These are phyloP conservation scores for Aspergillus hortae DNA, from an alignment of 2,329 filamentous ascomycete species.

Conservation along the genomic window DNA sequence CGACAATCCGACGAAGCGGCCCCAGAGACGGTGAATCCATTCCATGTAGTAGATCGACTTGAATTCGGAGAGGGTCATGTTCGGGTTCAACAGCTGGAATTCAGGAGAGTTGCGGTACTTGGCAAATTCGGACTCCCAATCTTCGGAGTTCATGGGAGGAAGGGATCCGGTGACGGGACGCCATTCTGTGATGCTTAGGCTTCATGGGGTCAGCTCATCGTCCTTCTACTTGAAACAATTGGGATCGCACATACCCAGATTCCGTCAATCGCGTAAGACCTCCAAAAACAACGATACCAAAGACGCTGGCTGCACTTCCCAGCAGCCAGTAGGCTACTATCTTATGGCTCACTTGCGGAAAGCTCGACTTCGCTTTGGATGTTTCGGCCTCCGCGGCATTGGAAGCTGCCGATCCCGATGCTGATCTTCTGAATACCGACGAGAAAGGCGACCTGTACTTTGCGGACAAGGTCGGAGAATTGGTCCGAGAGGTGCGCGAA, in stretches of 20 bases:
- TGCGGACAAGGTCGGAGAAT: conserved; percentile 20
- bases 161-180: conserved; percentile 89
- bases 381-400: conserved; percentile 20
- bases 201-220: conserved; percentile 34
- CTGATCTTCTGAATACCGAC: conserved; percentile 19
- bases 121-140: conserved; percentile 90
- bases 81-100: conserved; percentile 84
- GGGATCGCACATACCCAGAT: conserved; percentile 63
- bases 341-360: conserved; percentile 66
- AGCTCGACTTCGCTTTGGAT: conserved; percentile 36
- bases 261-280: conserved; percentile 91
- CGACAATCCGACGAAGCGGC: conserved; percentile 81
- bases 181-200: conserved; percentile 98
- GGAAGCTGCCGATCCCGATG: conserved; percentile 18
- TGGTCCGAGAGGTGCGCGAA: conserved; percentile 20
- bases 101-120: conserved; percentile 93
- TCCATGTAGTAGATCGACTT: conserved; percentile 99
- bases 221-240: background rate
- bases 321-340: conserved; percentile 88
- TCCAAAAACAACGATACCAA: conserved; percentile 94
- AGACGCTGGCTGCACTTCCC: conserved; percentile 86
- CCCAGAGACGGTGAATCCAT: conserved; percentile 95
- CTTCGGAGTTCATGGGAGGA: conserved; percentile 70
- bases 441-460: conserved; percentile 28
- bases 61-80: conserved; percentile 91